Conservation (phyloP, 2,329 filamentous ascomycete species). For the Ceratocystis colombiana region DNA sequence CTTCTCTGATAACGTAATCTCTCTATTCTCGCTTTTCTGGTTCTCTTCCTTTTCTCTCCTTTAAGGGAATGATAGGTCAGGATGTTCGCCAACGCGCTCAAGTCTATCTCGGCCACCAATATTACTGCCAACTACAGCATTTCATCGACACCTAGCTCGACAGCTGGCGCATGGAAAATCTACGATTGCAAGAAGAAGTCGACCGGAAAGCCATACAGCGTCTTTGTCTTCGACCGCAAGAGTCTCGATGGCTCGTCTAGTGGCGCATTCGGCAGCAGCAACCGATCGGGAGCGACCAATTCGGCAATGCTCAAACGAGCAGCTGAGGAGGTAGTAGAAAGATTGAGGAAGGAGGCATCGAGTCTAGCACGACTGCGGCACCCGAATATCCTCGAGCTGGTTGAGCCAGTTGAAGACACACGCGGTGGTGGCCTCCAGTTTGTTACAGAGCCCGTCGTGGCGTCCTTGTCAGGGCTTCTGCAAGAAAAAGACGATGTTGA, state of each 20-base stretch:
- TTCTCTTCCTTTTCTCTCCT: not conserved
- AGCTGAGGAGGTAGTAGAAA: conserved; percentile 81
- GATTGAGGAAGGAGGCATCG: conserved; percentile 83
- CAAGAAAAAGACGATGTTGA: conserved; percentile 87
- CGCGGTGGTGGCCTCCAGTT: conserved; percentile 87
- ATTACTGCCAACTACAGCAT: conserved; percentile 87
- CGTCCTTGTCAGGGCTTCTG: conserved; percentile 71
- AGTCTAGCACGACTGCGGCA: conserved; percentile 80
- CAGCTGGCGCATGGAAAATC: conserved; percentile 90
- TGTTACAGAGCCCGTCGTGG: conserved; percentile 82
- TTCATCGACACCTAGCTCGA: conserved; percentile 62
- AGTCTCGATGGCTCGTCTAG: conserved; percentile 53
- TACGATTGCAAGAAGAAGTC: conserved; percentile 96
- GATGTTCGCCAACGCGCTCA: conserved; percentile 91
- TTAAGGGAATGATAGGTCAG: conserved; percentile 29
- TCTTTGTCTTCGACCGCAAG: conserved; percentile 92
- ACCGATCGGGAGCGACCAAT: conserved; percentile 34
- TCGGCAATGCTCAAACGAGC: conserved; percentile 64
- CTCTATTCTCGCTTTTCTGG: not conserved
- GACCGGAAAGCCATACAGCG: conserved; percentile 75
- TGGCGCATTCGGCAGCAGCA: conserved; percentile 34
- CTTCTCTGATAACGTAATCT: not conserved
- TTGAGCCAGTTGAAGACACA: conserved; percentile 92
- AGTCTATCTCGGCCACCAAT: conserved; percentile 82
- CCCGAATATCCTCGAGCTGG: conserved; percentile 81